A percentile compares a stretch with the other conserved stretches of the same genome.
Evolutionary conservation across 2,329 filamentous ascomycete species (phyloP).

Genomic region (Fusarium sterilihyphosum): DNA sequence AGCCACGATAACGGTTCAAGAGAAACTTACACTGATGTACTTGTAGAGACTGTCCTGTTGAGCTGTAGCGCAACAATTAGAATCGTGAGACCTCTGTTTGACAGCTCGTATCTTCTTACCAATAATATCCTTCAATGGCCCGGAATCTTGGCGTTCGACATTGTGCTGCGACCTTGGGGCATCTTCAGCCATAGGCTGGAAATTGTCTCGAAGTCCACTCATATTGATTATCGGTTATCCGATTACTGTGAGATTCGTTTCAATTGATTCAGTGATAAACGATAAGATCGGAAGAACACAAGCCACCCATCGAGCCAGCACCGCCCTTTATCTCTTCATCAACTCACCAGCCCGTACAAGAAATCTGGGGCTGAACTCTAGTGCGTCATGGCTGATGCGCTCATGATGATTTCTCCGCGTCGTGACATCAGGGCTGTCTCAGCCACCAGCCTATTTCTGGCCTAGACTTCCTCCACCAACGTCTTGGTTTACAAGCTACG

Average conservation of each 20-base stretch:
- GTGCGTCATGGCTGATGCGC: conserved; percentile 24
- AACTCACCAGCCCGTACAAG: background rate
- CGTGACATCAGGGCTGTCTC: conserved; percentile 19
- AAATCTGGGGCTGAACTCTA: conserved; percentile 11
- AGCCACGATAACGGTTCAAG: rapidly evolving
- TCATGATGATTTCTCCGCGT: conserved; percentile 18
- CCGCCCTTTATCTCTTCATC: conserved; percentile 5
- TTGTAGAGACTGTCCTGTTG: conserved; percentile 39
- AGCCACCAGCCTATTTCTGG: conserved; percentile 12
- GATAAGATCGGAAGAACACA: background rate
- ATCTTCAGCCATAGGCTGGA: conserved; percentile 17
- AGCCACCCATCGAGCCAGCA: conserved; percentile 11
- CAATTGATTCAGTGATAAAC: background rate
- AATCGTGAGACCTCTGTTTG: background rate
- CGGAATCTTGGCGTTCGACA: background rate
- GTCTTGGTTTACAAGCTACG: background rate
- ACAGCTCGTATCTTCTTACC: background rate
- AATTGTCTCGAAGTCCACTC: conserved; percentile 9
- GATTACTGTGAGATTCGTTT: background rate
- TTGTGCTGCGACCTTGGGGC: background rate
- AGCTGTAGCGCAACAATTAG: background rate
- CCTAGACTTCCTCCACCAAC: background rate
- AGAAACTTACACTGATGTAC: conserved; percentile 34
- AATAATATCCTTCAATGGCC: conserved; percentile 34
- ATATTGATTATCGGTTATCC: background rate